phyloP scores from a whole-genome alignment of 768 basidiomycete species.

The Collybiopsis confluens region DNA sequence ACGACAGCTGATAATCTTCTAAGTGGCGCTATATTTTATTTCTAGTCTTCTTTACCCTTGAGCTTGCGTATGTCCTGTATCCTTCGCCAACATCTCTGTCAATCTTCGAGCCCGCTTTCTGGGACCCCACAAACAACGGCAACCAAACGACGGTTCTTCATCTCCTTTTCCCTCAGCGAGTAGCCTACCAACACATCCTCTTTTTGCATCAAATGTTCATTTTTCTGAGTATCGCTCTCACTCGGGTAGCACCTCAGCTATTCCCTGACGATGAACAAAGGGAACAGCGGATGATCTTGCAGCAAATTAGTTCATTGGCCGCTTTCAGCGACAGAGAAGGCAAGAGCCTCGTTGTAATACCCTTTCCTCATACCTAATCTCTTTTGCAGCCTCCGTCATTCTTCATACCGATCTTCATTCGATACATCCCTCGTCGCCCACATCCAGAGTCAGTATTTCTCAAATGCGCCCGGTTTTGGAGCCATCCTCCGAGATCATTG shows the following conservation, averaged over 20 bases:
- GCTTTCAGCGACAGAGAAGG: slow-evolving; percentile 53
- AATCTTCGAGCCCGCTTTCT: slow-evolving; percentile 13
- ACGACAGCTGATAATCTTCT: neutral
- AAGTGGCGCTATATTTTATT: slow-evolving; percentile 84
- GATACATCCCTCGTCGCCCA: slow-evolving; percentile 33
- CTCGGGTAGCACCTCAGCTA: slow-evolving; percentile 65
- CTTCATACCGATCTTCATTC: slow-evolving; percentile 53
- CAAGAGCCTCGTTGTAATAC: slow-evolving; percentile 20
- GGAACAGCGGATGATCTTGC: slow-evolving; percentile 35
- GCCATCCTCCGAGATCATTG: slow-evolving; percentile 32
- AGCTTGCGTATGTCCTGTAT: slow-evolving; percentile 62
- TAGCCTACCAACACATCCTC: slow-evolving; percentile 71
- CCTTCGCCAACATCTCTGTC: slow-evolving; percentile 39
- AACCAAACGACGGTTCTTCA: slow-evolving; percentile 28
- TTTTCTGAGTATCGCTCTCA: slow-evolving; percentile 68
- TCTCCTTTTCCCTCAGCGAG: slow-evolving; percentile 54
- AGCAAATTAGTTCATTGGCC: slow-evolving; percentile 37
- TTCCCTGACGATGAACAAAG: slow-evolving; percentile 39
- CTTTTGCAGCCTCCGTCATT: slow-evolving; percentile 41
- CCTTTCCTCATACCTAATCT: neutral
- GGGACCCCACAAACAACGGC: slow-evolving; percentile 13
- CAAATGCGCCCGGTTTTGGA: slow-evolving; percentile 30
- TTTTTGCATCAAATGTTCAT: slow-evolving; percentile 77
- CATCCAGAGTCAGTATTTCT: slow-evolving; percentile 32
- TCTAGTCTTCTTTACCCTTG: slow-evolving; percentile 52